phyloP scores from a whole-genome alignment of 345 rosid species.

The Carallia brachiata region DNA sequence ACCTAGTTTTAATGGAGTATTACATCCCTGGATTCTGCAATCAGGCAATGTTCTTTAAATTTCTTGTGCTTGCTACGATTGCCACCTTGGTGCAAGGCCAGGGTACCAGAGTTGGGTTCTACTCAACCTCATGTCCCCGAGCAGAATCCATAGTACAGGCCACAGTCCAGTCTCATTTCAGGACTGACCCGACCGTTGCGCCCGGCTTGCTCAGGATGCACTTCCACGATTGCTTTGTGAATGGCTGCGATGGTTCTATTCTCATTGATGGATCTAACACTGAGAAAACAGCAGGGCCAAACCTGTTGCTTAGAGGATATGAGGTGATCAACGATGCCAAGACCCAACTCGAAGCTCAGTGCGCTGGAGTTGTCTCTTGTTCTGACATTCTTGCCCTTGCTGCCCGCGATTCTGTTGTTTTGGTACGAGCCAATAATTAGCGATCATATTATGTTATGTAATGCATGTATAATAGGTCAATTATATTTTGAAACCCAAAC shows the following conservation, averaged over 20 bases:
- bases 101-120: slow-evolving; percentile 37
- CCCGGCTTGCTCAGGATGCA: slow-evolving; percentile 54
- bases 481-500: too few relatives aligned
- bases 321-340: slow-evolving; percentile 51
- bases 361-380: slow-evolving; percentile 54
- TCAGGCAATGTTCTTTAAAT: neutral
- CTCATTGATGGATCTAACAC: slow-evolving; percentile 42
- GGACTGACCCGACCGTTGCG: slow-evolving; percentile 34
- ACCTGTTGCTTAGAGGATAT: slow-evolving; percentile 41
- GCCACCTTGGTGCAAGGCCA: slow-evolving; percentile 19
- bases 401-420: slow-evolving; percentile 47
- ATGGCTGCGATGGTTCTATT: slow-evolving; percentile 50
- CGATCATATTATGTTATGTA: neutral
- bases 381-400: slow-evolving; percentile 58
- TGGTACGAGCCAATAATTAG: slow-evolving; percentile 24
- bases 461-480: neutral
- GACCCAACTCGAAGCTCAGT: slow-evolving; percentile 41
- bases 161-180: slow-evolving; percentile 32
- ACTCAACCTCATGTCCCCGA: slow-evolving; percentile 38
- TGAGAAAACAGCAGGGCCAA: slow-evolving; percentile 47
- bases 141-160: slow-evolving; percentile 43
- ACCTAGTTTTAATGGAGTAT: too few relatives aligned
- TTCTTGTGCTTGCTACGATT: slow-evolving; percentile 8
- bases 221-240: slow-evolving; percentile 57
- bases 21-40: too few relatives aligned